Base-by-base conservation (phyloP, 2,329 filamentous ascomycete genomes). In the Talaromyces sp. region DNA sequence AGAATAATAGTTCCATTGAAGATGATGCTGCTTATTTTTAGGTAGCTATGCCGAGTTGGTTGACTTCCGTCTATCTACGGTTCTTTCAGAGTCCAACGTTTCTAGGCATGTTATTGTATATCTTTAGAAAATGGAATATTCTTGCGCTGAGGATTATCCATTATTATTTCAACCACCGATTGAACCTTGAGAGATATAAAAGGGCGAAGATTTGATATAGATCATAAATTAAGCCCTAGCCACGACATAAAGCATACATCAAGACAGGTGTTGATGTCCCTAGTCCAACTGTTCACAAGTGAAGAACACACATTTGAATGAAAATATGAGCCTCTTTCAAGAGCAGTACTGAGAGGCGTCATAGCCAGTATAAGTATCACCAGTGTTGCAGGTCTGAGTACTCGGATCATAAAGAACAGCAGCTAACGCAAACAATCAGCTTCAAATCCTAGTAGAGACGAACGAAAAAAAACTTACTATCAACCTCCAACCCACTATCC, bases 401-500 rank as follows among this genome's bases (percentile, higher is more conserved):
- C 19, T 59, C 22, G 37, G 39, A 35, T 58, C 60, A 58, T 59
- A 62, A 11, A 62, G 41, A 39, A 33, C 9, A 11, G 50, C 45
- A 61, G 58, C 62, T 64, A 43, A 22, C 2, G 4, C 25, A 13
- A n/a, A 25, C 13, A 15, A 54, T 60, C 9, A 64, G 9, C 22
- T 4, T 33, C 7, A 15, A 31, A n/a, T 9, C 3, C 13, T 35
- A 2, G 22, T n/a, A 41, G 10, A 49, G 19, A 17, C 7, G 5
- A 41, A 8, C 3, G n/a, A 13, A 67, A 62, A 50, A 50, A 13
- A 37, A 63, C 62, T 59, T 72, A 78, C 76, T 65, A 56, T 79
- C 74, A 15, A 78, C 75, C 22, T 64, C 67, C 17, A 78, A 68
- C 52, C 73, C 68, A 33, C 31, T 64, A 10, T 72, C 67, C 22